Evolutionary conservation across 768 basidiomycete genomes (phyloP).

Genomic region (Trametes villosa): DNA sequence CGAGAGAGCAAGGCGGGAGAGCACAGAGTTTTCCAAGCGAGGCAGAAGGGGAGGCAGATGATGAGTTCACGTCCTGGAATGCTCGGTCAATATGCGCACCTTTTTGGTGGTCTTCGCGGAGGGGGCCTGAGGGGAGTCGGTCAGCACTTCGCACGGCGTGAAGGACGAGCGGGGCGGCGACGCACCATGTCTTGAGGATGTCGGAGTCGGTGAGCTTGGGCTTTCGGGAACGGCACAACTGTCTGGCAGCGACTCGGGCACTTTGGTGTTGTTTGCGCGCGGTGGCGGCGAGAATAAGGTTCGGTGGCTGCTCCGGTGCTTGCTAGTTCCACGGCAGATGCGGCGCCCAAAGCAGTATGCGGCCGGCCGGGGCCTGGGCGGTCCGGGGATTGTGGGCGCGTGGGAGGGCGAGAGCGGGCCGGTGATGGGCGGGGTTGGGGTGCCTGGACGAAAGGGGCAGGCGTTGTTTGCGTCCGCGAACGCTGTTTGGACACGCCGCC

Average conservation of each 20-base stretch:
- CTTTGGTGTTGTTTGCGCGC: conserved; percentile 43
- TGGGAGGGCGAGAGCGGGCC: conserved; percentile 2
- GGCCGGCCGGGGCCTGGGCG: not conserved
- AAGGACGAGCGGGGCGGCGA: conserved; percentile 11
- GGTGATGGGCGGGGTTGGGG: conserved; percentile 3
- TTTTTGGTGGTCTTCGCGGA: conserved; percentile 54
- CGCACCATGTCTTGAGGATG: conserved; percentile 75
- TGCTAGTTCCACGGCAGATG: conserved; percentile 42
- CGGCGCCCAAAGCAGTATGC: not conserved
- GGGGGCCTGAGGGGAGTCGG: conserved; percentile 46
- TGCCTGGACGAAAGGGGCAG: conserved; percentile 15
- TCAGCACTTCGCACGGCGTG: conserved; percentile 6
- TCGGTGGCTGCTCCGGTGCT: conserved; percentile 52
- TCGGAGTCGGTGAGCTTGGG: conserved; percentile 58
- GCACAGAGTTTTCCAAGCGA: conserved; percentile 1
- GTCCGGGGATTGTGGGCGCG: conserved; percentile 8
- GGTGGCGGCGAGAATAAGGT: conserved; percentile 54
- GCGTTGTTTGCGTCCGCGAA: conserved; percentile 19
- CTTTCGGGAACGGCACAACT: conserved; percentile 39
- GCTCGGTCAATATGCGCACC: conserved; percentile 38
- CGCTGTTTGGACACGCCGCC: not conserved
- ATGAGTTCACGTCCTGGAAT: conserved; percentile 1
- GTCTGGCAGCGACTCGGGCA: conserved; percentile 17
- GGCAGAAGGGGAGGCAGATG: conserved; percentile 1
- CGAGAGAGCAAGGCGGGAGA: not conserved